These are phyloP conservation scores for Penicillium coprophilum DNA, from an alignment of 495 filamentous ascomycete genomes.

Conservation along the genomic window DNA sequence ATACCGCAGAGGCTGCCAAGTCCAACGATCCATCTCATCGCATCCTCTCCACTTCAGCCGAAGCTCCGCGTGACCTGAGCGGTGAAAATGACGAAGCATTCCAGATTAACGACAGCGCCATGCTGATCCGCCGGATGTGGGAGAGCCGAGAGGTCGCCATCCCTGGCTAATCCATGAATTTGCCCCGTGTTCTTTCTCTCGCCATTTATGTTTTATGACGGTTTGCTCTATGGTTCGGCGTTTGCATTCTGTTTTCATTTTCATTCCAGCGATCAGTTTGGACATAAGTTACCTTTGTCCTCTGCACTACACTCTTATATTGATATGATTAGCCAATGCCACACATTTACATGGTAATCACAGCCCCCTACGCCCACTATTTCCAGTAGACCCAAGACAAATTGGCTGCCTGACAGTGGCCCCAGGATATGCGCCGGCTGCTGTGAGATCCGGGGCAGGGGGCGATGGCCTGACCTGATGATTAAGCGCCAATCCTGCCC, in stretches of 20 bases:
- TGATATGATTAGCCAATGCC: constrained; percentile 8
- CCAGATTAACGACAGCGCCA: constrained; percentile 31
- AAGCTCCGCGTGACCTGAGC: constrained; percentile 24
- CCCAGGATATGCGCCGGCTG: constrained; percentile 1
- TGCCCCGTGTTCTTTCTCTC: neutral
- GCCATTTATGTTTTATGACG: constrained; percentile 17
- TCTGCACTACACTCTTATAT: neutral
- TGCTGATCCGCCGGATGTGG: constrained; percentile 52
- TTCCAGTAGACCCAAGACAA: neutral
- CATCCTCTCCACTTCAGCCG: constrained; percentile 45
- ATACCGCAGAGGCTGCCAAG: constrained; percentile 22
- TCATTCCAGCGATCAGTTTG: constrained; percentile 2
- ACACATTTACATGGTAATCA: neutral
- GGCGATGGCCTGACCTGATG: constrained; percentile 15
- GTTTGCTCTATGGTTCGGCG: constrained; percentile 10
- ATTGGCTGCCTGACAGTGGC: constrained; percentile 10
- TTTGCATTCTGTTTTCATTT: constrained; percentile 5
- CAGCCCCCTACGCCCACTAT: neutral
- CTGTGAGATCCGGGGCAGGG: constrained; percentile 7
- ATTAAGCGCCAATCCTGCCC: constrained; percentile 22
- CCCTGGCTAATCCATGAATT: constrained; percentile 28
- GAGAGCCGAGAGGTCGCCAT: constrained; percentile 47
- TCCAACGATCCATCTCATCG: constrained; percentile 41
- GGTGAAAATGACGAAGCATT: constrained; percentile 33
- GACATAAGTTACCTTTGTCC: constrained; percentile 8